Conservation (phyloP, 495 filamentous ascomycete genomes). For the Talaromyces thailandensis region DNA sequence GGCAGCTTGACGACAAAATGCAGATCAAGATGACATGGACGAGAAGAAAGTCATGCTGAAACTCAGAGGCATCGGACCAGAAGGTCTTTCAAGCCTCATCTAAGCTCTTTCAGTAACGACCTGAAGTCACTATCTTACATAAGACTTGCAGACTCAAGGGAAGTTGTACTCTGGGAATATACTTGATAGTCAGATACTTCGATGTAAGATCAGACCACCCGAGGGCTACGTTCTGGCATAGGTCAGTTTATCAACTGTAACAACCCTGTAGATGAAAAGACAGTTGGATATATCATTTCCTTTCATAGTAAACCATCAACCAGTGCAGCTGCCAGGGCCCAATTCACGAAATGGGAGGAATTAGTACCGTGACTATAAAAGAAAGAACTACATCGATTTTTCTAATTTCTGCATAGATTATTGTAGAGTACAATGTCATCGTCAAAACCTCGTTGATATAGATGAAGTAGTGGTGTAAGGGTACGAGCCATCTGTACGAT, state of each 20-base stretch:
- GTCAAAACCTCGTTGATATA: neutral
- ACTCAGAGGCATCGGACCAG: too few species aligned
- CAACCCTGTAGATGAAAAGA: neutral
- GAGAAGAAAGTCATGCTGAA: too few species aligned
- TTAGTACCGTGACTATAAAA: neutral
- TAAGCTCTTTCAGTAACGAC: too few species aligned
- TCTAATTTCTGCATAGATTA: neutral
- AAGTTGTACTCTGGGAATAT: too few species aligned
- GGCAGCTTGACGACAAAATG: too few species aligned
- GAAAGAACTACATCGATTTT: neutral
- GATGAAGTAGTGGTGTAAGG: neutral
- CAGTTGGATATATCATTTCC: neutral
- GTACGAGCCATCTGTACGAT: neutral
- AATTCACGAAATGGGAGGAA: neutral
- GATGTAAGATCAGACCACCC: neutral
- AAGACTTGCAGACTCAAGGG: too few species aligned
- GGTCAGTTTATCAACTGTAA: neutral
- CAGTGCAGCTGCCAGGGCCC: neutral
- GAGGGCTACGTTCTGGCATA: neutral
- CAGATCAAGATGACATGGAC: too few species aligned
- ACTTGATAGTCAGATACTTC: too few species aligned
- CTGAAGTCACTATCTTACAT: too few species aligned
- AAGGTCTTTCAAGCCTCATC: too few species aligned
- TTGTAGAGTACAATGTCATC: neutral
- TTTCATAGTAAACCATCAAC: neutral